Base-by-base conservation (phyloP, 164 flowering plant species). In the Pachysandra terminalis region DNA sequence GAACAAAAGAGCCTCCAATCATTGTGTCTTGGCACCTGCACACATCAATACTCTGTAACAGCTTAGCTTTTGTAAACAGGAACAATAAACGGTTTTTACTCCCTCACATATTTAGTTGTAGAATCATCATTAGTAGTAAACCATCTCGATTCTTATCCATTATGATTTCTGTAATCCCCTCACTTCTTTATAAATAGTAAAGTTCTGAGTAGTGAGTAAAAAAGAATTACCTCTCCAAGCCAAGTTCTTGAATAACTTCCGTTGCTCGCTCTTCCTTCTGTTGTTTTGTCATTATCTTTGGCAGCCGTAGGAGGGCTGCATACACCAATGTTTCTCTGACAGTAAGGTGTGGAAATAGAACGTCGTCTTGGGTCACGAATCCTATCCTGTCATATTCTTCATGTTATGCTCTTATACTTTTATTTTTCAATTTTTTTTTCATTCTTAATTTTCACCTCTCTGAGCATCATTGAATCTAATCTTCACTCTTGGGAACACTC, bases 301-400 rank as follows among this genome's bases (percentile, higher is more conserved):
- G 92, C 71, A 95, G 81, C 22, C 94, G 82, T 9, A 95, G 78
- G 4, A 77, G 88, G 21, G 98, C 98, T 56, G 97, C 87, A 72
- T 89, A 95, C 9, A 85, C 85, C 58, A 95, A 74, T 32, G 96
- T 95, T 76, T 95, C 98, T 70, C 73, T 89, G 75, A 95, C 98
- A 0, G 98, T 90, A 23, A 95, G 86, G 85, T 95, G 97, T 65
- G 97, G 96, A 77, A 86, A 92, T 65, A 95, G 75, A 48, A 95
- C 96, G 55, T 95, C 98, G 66, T 95, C 98, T 77, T 95, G 98
- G 56, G 96, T 90, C 78, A 95, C 98, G 66, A 95, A 95, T 59
- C 98, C 98, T 61, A 95, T 90, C 96, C 98, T 95, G 98, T 74
- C 61, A 81, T 62, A 32, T 14, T 27, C n/a, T 53, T 53, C 59